phyloP scores from a whole-genome alignment of 2,329 filamentous ascomycete genomes.

The Penicillium sp. region DNA sequence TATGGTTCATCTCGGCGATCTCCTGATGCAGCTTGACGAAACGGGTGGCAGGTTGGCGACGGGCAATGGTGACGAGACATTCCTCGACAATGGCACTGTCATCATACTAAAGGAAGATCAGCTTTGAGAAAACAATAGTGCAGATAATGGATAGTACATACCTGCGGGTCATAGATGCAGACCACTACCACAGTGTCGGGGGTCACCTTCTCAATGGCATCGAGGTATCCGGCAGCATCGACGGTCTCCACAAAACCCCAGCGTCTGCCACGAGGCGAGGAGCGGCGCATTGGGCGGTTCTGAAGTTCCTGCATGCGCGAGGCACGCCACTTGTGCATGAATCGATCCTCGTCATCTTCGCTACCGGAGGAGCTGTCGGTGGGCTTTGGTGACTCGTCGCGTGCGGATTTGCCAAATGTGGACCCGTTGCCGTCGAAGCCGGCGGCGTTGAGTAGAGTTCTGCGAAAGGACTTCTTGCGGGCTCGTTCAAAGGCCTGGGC shows the following conservation, averaged over 20 bases:
- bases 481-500: slow-evolving; percentile 49
- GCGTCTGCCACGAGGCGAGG: slow-evolving; percentile 69
- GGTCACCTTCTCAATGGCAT: slow-evolving; percentile 86
- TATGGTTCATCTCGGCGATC: slow-evolving; percentile 90
- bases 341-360: slow-evolving; percentile 69
- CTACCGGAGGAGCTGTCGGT: slow-evolving; percentile 32
- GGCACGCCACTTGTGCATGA: slow-evolving; percentile 81
- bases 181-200: slow-evolving; percentile 82
- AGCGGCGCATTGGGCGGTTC: slow-evolving; percentile 60
- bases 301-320: slow-evolving; percentile 74
- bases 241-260: slow-evolving; percentile 79
- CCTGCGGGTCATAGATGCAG: slow-evolving; percentile 84
- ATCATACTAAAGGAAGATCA: slow-evolving; percentile 55
- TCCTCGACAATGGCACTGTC: slow-evolving; percentile 75
- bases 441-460: slow-evolving; percentile 38
- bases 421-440: slow-evolving; percentile 30
- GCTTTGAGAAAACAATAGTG: not conserved
- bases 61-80: slow-evolving; percentile 70
- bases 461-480: slow-evolving; percentile 45
- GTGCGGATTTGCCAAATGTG: slow-evolving; percentile 21
- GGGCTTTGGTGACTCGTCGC: slow-evolving; percentile 24
- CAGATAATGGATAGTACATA: slow-evolving; percentile 45
- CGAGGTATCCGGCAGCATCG: slow-evolving; percentile 87
- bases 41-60: slow-evolving; percentile 64
- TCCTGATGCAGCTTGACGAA: slow-evolving; percentile 89